Conservation (phyloP, 2,329 filamentous ascomycete species). For the Arachnopeziza araneosa region DNA sequence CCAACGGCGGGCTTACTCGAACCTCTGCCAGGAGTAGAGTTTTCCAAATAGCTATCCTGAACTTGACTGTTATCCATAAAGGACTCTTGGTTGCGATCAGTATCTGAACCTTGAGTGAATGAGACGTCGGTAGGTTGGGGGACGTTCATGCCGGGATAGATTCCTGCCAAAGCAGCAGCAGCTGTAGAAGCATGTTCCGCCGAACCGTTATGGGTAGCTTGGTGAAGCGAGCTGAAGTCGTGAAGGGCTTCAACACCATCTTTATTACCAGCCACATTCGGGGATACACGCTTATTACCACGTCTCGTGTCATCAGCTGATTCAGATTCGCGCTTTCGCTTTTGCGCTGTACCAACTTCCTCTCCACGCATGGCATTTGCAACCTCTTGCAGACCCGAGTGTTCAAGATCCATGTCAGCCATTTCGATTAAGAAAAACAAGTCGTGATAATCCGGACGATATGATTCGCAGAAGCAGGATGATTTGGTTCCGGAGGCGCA, state of each 20-base stretch:
- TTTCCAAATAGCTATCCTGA: constrained; percentile 32
- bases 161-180: constrained; percentile 43
- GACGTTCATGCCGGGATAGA: constrained; percentile 48
- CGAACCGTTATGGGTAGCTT: constrained; percentile 47
- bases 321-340: constrained; percentile 32
- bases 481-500: constrained; percentile 23
- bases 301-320: constrained; percentile 32
- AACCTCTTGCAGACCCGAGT: constrained; percentile 32
- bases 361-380: constrained; percentile 33
- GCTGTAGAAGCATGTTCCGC: constrained; percentile 51
- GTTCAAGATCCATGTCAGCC: constrained; percentile 32
- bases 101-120: constrained; percentile 40
- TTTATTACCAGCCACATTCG: constrained; percentile 23
- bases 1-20: constrained; percentile 79
- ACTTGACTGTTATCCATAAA: constrained; percentile 36
- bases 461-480: constrained; percentile 24
- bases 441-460: constrained; percentile 22
- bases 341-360: constrained; percentile 23
- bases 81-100: constrained; percentile 32
- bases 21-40: constrained; percentile 33
- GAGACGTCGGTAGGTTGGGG: constrained; percentile 49
- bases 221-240: constrained; percentile 38
- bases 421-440: constrained; percentile 20
- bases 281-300: constrained; percentile 31
- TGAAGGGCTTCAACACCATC: constrained; percentile 30